A percentile compares a stretch with the other conserved stretches of the same genome.
Conservation (phyloP, 176 grass and related monocot species). For the Tuctoria greenei region DNA sequence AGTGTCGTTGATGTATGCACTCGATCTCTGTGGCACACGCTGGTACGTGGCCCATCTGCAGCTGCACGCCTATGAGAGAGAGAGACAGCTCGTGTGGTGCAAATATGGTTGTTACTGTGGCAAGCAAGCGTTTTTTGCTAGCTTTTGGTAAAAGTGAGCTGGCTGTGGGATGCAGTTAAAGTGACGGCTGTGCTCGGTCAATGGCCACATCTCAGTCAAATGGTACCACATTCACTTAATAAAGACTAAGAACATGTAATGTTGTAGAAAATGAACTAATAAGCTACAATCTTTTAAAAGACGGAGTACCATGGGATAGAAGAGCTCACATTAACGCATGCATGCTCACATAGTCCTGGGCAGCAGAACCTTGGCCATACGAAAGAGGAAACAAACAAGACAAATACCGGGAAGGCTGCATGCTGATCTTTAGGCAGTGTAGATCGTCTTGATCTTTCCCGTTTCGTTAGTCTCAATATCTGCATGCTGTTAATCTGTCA, state of each 20-base stretch:
- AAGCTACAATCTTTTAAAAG: too few species aligned
- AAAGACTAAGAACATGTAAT: neutral
- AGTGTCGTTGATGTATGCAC: constrained; percentile 10
- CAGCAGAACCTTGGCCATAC: too few species aligned
- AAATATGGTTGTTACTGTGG: neutral
- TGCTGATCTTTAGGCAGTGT: too few species aligned
- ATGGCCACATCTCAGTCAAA: neutral
- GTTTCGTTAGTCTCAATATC: too few species aligned
- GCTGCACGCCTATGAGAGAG: constrained; percentile 14
- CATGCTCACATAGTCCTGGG: too few species aligned
- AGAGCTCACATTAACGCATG: too few species aligned
- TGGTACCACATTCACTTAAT: neutral
- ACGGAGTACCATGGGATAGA: too few species aligned
- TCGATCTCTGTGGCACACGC: neutral
- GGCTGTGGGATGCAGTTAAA: neutral
- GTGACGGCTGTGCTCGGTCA: neutral
- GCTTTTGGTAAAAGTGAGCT: neutral
- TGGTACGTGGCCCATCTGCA: neutral
- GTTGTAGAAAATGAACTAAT: too few species aligned
- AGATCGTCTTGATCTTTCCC: too few species aligned
- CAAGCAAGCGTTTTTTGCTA: neutral
- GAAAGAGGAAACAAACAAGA: too few species aligned
- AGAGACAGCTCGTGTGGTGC: constrained; percentile 3
- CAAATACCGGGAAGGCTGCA: too few species aligned
- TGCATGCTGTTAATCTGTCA: too few species aligned